Percentiles rank a stretch among this genome's conserved stretches.
Evolutionary conservation across 1,284 basidiomycete genomes (phyloP).

Genomic region (Porodaedalea pini): DNA sequence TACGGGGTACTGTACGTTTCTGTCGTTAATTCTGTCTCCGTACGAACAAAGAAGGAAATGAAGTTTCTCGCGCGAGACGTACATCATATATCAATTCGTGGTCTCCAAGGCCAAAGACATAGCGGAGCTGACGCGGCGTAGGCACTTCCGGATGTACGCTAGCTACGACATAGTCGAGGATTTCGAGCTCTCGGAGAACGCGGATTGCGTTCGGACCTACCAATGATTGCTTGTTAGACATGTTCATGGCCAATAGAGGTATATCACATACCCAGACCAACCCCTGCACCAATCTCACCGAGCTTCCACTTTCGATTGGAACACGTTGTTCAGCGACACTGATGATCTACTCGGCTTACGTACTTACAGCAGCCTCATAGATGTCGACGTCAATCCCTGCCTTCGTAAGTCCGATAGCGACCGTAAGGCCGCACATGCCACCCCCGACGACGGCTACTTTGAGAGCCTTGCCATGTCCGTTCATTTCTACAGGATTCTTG

Average conservation of each 20-base stretch:
- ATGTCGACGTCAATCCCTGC: constrained; percentile 44
- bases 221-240: neutral
- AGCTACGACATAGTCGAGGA: constrained; percentile 39
- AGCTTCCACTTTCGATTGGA: constrained; percentile 37
- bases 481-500: neutral
- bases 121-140: constrained; percentile 36
- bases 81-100: constrained; percentile 48
- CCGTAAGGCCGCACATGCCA: constrained; percentile 50
- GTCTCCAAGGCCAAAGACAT: constrained; percentile 38
- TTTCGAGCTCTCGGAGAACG: constrained; percentile 41
- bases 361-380: constrained; percentile 47
- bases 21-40: neutral
- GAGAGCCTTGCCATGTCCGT: constrained; percentile 34
- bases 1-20: constrained; percentile 34
- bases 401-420: constrained; percentile 42
- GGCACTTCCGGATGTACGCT: constrained; percentile 35
- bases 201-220: constrained; percentile 49
- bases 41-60: no score
- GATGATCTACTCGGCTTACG: neutral
- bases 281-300: constrained; percentile 50
- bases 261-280: constrained; percentile 43
- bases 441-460: constrained; percentile 51
- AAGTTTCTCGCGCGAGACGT: no score
- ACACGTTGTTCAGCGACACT: neutral
- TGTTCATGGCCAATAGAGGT: neutral